phyloP scores from a whole-genome alignment of 164 flowering plant species.

The Magnolia officinalis region DNA sequence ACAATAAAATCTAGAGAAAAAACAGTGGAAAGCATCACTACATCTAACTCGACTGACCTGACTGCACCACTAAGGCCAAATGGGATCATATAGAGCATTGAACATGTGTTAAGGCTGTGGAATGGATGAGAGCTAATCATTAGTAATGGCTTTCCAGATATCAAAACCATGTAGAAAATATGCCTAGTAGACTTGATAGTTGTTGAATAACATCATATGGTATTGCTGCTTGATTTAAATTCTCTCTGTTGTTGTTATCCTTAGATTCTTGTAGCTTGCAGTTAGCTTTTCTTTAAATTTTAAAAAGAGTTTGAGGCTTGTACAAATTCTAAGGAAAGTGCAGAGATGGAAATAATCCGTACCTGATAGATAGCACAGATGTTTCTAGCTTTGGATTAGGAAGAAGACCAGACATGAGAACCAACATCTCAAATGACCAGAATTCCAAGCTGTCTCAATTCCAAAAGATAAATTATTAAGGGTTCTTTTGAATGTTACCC shows the following conservation, averaged over 20 bases:
- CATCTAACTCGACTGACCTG: constrained; percentile 4
- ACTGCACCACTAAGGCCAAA: constrained; percentile 15
- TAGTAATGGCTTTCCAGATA: neutral
- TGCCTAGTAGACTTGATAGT: neutral
- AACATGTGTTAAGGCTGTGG: constrained; percentile 11
- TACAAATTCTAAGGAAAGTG: neutral
- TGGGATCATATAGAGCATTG: constrained; percentile 10
- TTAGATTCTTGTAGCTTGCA: neutral
- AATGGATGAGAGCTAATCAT: neutral
- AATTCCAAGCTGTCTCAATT: constrained; percentile 45
- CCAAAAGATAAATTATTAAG: neutral
- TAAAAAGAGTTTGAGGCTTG: too few relatives aligned
- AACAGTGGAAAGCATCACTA: neutral
- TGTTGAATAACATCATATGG: neutral
- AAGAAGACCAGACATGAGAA: constrained; percentile 58
- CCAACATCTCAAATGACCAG: constrained; percentile 65
- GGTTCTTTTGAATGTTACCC: neutral
- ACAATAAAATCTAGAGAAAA: neutral
- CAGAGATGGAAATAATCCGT: neutral
- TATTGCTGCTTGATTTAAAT: neutral
- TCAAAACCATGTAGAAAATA: neutral
- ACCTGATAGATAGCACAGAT: constrained; percentile 64
- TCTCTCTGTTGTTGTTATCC: neutral
- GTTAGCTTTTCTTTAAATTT: neutral
- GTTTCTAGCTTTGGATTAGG: constrained; percentile 67